These are phyloP conservation scores for Russula lepida DNA, from an alignment of 768 basidiomycete genomes.

Conservation along the genomic window DNA sequence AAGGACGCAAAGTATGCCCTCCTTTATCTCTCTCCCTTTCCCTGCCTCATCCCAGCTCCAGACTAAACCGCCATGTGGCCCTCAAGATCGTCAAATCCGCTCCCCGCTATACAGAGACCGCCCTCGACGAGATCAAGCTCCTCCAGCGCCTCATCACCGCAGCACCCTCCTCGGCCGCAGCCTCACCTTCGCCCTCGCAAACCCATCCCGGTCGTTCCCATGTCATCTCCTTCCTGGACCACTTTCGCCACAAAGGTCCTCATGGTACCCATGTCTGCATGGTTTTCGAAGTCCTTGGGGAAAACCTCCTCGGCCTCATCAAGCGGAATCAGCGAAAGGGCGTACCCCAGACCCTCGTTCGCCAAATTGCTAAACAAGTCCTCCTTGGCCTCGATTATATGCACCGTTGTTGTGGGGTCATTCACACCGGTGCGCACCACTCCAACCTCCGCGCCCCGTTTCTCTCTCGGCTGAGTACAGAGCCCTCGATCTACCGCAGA, in stretches of 20 bases:
- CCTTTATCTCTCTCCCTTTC: neutral
- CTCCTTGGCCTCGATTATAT: slow-evolving; percentile 95
- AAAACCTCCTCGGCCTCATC: slow-evolving; percentile 92
- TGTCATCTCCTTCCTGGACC: slow-evolving; percentile 95
- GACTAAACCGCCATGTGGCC: slow-evolving; percentile 92
- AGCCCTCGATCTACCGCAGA: slow-evolving; percentile 37
- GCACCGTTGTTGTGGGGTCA: slow-evolving; percentile 94
- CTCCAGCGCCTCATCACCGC: slow-evolving; percentile 91
- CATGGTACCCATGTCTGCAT: slow-evolving; percentile 98
- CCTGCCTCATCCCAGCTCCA: slow-evolving; percentile 29
- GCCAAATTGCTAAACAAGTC: slow-evolving; percentile 96
- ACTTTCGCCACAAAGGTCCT: slow-evolving; percentile 93
- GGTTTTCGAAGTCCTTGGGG: slow-evolving; percentile 98
- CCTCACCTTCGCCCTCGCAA: slow-evolving; percentile 48
- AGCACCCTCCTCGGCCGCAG: slow-evolving; percentile 44
- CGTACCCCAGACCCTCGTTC: slow-evolving; percentile 86
- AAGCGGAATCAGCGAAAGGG: slow-evolving; percentile 98
- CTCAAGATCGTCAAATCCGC: slow-evolving; percentile 99
- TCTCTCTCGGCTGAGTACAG: slow-evolving; percentile 13
- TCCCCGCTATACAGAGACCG: slow-evolving; percentile 93
- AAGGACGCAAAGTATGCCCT: slow-evolving; percentile 63
- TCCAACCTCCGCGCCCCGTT: neutral
- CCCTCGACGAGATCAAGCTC: slow-evolving; percentile 97
- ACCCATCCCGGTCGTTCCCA: slow-evolving; percentile 86
- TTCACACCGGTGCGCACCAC: slow-evolving; percentile 67